Percentiles rank a stretch among this genome's conserved stretches.
These are phyloP conservation scores for Cladophialophora exuberans DNA, from an alignment of 2,329 filamentous ascomycete genomes.

Conservation along the genomic window DNA sequence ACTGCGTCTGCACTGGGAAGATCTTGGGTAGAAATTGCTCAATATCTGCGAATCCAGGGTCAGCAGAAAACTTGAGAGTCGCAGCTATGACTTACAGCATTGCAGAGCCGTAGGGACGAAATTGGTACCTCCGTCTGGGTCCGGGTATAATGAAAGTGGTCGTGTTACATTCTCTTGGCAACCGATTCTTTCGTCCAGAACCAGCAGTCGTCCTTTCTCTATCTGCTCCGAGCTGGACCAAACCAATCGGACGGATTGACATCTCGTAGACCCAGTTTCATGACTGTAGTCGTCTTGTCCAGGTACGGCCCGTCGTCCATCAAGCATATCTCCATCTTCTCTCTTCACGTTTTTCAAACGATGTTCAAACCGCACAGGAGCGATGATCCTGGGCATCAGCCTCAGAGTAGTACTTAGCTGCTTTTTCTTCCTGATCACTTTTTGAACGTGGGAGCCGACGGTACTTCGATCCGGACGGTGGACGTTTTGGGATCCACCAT, in stretches of 20 bases:
- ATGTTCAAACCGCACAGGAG: background rate
- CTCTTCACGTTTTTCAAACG: background rate
- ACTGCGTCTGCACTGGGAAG: background rate
- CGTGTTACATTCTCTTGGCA: too few relatives aligned
- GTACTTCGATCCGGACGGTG: background rate
- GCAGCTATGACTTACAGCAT: background rate
- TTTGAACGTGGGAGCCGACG: background rate
- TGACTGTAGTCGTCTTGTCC: too few relatives aligned
- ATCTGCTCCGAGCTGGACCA: too few relatives aligned
- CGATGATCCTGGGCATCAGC: background rate
- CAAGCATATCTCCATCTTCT: background rate
- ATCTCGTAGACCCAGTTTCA: too few relatives aligned
- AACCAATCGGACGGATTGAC: too few relatives aligned
- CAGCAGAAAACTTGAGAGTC: background rate
- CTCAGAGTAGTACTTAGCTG: background rate
- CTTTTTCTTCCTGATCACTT: background rate
- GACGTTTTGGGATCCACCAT: background rate
- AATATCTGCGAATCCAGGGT: background rate
- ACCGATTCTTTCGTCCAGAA: too few relatives aligned
- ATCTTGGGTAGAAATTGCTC: background rate
- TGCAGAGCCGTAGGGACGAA: background rate
- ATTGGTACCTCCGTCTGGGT: too few relatives aligned
- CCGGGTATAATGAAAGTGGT: too few relatives aligned
- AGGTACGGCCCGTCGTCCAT: background rate
- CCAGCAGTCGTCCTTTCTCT: too few relatives aligned